phyloP scores from a whole-genome alignment of 805 yeast genomes.

The Myxozyma udenii region DNA sequence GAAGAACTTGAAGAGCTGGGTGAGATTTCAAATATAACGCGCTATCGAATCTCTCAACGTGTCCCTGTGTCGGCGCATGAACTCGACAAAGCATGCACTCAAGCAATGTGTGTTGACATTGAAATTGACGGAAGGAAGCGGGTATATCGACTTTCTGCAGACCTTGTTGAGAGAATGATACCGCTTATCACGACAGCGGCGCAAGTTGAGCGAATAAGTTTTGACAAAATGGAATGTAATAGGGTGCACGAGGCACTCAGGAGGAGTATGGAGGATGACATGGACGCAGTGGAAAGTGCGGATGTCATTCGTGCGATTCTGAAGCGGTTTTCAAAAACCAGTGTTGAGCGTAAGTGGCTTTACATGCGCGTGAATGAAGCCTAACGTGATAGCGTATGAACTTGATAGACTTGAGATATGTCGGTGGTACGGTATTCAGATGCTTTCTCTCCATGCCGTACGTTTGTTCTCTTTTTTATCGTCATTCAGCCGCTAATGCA shows the following conservation, averaged over 20 bases:
- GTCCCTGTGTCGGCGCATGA: slow-evolving; percentile 49
- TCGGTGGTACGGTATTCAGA: slow-evolving; percentile 61
- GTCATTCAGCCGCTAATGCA: neutral
- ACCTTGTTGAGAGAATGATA: slow-evolving; percentile 31
- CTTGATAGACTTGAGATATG: slow-evolving; percentile 49
- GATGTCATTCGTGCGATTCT: slow-evolving; percentile 46
- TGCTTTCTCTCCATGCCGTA: slow-evolving; percentile 44
- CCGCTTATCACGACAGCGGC: slow-evolving; percentile 33
- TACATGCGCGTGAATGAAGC: neutral
- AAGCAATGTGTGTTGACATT: slow-evolving; percentile 51
- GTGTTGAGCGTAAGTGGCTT: slow-evolving; percentile 20
- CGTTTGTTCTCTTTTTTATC: slow-evolving; percentile 35
- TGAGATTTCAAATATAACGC: neutral
- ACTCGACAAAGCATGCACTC: slow-evolving; percentile 53
- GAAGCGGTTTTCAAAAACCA: slow-evolving; percentile 44
- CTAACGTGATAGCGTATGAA: slow-evolving; percentile 32
- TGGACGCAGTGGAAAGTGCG: slow-evolving; percentile 45
- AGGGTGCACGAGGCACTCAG: slow-evolving; percentile 29
- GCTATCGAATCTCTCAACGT: slow-evolving; percentile 37
- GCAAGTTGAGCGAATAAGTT: slow-evolving; percentile 28
- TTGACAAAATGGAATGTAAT: slow-evolving; percentile 26
- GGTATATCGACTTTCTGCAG: slow-evolving; percentile 39
- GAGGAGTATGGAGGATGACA: slow-evolving; percentile 30
- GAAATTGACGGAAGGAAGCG: slow-evolving; percentile 41
- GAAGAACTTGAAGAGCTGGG: neutral